Evolutionary conservation across 164 flowering plant genomes (phyloP), one percentile per base, ranked within the genome.

Genomic region (Macadamia integrifolia): DNA sequence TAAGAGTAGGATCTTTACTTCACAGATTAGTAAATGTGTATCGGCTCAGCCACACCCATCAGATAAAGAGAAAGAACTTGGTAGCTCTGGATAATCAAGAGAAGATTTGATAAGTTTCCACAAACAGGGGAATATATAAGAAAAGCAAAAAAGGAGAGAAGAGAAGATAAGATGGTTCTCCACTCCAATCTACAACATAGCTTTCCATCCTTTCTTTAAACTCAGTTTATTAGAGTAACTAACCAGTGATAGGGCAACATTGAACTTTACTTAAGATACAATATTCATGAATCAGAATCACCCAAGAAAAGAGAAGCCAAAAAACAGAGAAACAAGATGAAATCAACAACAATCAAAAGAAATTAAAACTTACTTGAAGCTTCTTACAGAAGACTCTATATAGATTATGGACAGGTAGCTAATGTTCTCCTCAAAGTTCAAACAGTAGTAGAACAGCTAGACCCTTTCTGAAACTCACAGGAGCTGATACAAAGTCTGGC

Each of bases 371-470:
- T 6, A 62, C 43, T 35, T 46, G 57, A 63, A 59, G 31, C 62
- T 50, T 10, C 0, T 6, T 3, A 9, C 23, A 23, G 23, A 23
- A 23, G 23, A 23, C 23, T 23, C 23, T 23, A 23, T 23, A 23
- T 23, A 23, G 23, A 23, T 23, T 23, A 23, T 23, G 23, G 23
- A 23, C 23, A 23, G 23, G 23, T 23, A 23, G 23, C 23, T 23
- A 23, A 23, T 23, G 56, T 44, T 6, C 42, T 46, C 9, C 31
- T 55, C 46, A 50, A n/a, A 55, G 35, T 67, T 77, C 67, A 77
- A 53, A 77, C 70, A 65, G 69, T 71, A 14, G 77, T 67, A 49
- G 72, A 71, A 58, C 80, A 77, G 17, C 68, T 70, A 56, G 67
- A 61, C 8, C 77, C 80, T 28, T 74, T 40, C 50, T 71, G n/a